phyloP scores from a whole-genome alignment of 345 rosid genomes.

The Citrus maxima region DNA sequence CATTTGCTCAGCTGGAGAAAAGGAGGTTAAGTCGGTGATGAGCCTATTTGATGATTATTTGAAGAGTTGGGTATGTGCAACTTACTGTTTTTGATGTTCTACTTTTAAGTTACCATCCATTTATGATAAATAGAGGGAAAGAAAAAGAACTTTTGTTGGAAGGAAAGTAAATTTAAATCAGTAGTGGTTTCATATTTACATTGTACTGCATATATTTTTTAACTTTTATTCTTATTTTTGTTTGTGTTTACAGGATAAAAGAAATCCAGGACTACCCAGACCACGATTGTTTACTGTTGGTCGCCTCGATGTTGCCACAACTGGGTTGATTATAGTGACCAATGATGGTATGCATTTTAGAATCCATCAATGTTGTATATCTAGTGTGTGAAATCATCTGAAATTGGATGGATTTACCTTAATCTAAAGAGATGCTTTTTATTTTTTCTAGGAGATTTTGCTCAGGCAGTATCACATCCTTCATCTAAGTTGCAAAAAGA shows the following conservation, averaged over 20 bases:
- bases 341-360: slow-evolving; percentile 61
- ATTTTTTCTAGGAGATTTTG: slow-evolving; percentile 69
- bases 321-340: slow-evolving; percentile 82
- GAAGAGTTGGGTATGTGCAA: slow-evolving; percentile 60
- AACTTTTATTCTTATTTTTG: neutral
- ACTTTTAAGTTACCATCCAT: neutral
- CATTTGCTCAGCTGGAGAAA: slow-evolving; percentile 89
- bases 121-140: neutral
- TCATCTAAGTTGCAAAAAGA: slow-evolving; percentile 79
- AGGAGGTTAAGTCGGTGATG: slow-evolving; percentile 66
- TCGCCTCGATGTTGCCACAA: slow-evolving; percentile 94
- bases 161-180: neutral
- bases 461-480: slow-evolving; percentile 86
- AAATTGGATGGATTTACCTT: slow-evolving; percentile 2
- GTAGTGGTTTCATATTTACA: neutral
- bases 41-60: slow-evolving; percentile 69
- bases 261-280: slow-evolving; percentile 63
- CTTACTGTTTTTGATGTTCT: neutral
- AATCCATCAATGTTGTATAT: neutral
- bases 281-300: slow-evolving; percentile 96
- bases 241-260: slow-evolving; percentile 49
- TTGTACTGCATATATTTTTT: neutral
- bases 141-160: no score
- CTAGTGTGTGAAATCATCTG: neutral
- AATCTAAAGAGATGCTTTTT: slow-evolving; percentile 2